These are phyloP conservation scores for Curvularia verruculosa DNA, from an alignment of 2,329 filamentous ascomycete species.

Conservation along the genomic window DNA sequence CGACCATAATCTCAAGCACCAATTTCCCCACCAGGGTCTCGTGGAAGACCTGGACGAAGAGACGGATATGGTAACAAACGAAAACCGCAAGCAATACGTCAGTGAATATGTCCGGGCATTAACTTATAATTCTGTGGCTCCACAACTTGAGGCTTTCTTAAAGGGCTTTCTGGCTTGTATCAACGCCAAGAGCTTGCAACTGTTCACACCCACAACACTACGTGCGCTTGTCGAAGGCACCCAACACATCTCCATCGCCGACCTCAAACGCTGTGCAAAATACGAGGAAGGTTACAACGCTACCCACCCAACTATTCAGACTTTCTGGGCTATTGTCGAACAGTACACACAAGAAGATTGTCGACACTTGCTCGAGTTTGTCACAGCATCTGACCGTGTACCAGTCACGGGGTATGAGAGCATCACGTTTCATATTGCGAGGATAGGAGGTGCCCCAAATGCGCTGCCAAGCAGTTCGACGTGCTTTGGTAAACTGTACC, in stretches of 20 bases:
- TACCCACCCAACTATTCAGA: constrained; percentile 69
- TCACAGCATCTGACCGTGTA: constrained; percentile 89
- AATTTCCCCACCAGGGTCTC: background rate
- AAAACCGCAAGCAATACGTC: constrained; percentile 79
- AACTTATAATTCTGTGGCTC: constrained; percentile 56
- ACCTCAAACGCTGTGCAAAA: constrained; percentile 71
- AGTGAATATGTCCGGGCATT: constrained; percentile 72
- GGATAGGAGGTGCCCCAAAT: constrained; percentile 67
- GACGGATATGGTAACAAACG: constrained; percentile 76
- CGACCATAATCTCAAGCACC: constrained; percentile 60
- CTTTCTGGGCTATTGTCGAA: constrained; percentile 85
- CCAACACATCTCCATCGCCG: constrained; percentile 77
- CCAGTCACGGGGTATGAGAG: constrained; percentile 85
- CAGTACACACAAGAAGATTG: constrained; percentile 71
- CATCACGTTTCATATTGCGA: constrained; percentile 82
- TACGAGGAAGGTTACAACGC: constrained; percentile 82
- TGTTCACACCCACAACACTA: constrained; percentile 58
- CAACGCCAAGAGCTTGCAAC: constrained; percentile 68
- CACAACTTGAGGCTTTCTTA: constrained; percentile 80
- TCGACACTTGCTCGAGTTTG: constrained; percentile 83
- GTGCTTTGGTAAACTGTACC: constrained; percentile 85
- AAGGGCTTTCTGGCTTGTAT: constrained; percentile 80
- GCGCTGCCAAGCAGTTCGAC: constrained; percentile 85
- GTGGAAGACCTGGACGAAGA: constrained; percentile 45
- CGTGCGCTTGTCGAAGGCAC: constrained; percentile 80